Percentiles rank a stretch among this genome's conserved stretches.
These are phyloP conservation scores for Physaria fendleri DNA, from an alignment of 345 rosid species.

Conservation along the genomic window DNA sequence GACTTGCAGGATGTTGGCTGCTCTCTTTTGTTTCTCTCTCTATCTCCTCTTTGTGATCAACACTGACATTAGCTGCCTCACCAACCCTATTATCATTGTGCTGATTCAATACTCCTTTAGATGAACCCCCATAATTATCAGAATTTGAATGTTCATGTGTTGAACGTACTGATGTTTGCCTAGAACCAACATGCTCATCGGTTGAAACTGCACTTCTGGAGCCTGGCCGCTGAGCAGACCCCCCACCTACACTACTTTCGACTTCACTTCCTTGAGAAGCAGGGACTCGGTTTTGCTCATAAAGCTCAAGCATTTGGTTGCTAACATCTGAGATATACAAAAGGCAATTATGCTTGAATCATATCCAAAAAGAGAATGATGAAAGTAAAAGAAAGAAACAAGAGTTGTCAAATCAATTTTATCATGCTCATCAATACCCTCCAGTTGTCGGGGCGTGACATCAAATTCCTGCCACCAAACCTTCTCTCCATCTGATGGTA, in stretches of 20 bases:
- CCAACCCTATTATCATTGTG: conserved; percentile 53
- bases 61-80: conserved; percentile 61
- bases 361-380: not conserved
- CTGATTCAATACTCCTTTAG: conserved; percentile 35
- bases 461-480: conserved; percentile 99
- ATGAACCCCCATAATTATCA: conserved; percentile 44
- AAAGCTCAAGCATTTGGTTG: conserved; percentile 89
- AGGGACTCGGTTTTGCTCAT: conserved; percentile 78
- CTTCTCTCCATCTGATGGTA: conserved; percentile 94
- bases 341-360: not conserved
- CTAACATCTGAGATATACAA: conserved; percentile 62
- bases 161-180: conserved; percentile 39
- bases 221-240: conserved; percentile 39
- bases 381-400: not conserved
- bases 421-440: conserved; percentile 57
- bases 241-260: conserved; percentile 81
- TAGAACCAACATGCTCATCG: conserved; percentile 42
- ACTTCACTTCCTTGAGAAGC: conserved; percentile 72
- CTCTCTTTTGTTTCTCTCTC: conserved; percentile 43
- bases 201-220: conserved; percentile 42
- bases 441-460: conserved; percentile 90
- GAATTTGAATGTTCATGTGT: conserved; percentile 41
- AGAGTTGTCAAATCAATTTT: not conserved
- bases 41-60: conserved; percentile 49
- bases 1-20: conserved; percentile 31